Evolutionary conservation across 495 filamentous ascomycete genomes (phyloP).

Genomic region (Penicillium crystallinum): DNA sequence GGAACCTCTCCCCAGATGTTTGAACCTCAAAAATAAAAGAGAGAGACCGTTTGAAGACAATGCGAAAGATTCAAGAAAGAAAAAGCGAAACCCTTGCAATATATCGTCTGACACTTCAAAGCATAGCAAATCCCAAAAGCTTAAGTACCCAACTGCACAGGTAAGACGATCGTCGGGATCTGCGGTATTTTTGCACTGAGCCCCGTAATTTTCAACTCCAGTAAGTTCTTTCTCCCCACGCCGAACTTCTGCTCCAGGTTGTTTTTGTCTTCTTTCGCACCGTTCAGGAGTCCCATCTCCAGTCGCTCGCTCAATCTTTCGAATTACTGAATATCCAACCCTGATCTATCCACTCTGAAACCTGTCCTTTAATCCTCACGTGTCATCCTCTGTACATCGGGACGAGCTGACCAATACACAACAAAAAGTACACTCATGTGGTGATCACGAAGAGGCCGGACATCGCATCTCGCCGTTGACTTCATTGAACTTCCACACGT

Average conservation of each 20-base stretch:
- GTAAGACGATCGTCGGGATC: constrained; percentile 11
- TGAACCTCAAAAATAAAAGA: too few relatives aligned
- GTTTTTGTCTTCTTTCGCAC: constrained; percentile 6
- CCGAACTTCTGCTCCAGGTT: constrained; percentile 2
- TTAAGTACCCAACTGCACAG: background rate
- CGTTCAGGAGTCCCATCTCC: constrained; percentile 10
- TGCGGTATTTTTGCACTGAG: constrained; percentile 11
- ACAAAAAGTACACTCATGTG: constrained; percentile 8
- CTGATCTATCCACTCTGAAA: constrained; percentile 9
- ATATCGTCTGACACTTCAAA: too few relatives aligned
- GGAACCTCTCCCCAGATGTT: too few relatives aligned
- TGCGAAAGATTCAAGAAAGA: too few relatives aligned
- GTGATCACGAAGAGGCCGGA: constrained; percentile 5
- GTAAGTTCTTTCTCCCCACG: constrained; percentile 17
- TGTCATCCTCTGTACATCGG: constrained; percentile 1
- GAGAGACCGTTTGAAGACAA: too few relatives aligned
- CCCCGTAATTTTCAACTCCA: constrained; percentile 15
- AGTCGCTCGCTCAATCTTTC: constrained; percentile 25
- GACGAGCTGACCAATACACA: background rate
- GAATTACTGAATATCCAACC: background rate
- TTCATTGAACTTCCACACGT: background rate
- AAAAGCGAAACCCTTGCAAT: too few relatives aligned
- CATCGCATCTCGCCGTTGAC: constrained; percentile 2
- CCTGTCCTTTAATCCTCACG: background rate
- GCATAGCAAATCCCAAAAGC: background rate